phyloP scores from a whole-genome alignment of 257 asterid genomes.

The Capsicum rhomboideum region DNA sequence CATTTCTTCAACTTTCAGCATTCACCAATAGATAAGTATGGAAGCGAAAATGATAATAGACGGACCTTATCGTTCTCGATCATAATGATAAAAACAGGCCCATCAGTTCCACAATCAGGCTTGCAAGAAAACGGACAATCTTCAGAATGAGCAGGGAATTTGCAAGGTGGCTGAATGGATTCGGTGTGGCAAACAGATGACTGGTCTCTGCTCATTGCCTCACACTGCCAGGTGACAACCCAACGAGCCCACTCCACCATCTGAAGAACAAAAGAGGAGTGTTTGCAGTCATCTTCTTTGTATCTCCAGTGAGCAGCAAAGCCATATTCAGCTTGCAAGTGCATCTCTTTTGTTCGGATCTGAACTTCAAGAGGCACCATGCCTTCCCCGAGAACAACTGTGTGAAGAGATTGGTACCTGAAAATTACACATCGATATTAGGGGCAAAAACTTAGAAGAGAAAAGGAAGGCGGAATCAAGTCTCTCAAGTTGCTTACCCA shows the following conservation, averaged over 20 bases:
- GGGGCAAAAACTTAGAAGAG: not conserved
- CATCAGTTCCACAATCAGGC: conserved; percentile 59
- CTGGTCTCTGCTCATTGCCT: conserved; percentile 57
- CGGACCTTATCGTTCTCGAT: conserved; percentile 90
- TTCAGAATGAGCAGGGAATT: conserved; percentile 70
- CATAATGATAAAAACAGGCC: conserved; percentile 73
- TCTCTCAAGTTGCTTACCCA: conserved; percentile 43
- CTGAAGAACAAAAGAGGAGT: conserved; percentile 74
- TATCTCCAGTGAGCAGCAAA: conserved; percentile 98
- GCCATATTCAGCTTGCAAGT: conserved; percentile 97
- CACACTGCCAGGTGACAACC: conserved; percentile 95
- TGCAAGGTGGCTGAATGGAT: conserved; percentile 59
- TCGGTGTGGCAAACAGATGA: conserved; percentile 39
- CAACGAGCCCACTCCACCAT: conserved; percentile 99
- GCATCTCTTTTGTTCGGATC: conserved; percentile 95
- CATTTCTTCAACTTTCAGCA: not conserved
- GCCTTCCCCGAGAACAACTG: conserved; percentile 68
- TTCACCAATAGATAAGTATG: not conserved
- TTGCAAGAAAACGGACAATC: conserved; percentile 77
- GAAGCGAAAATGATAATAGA: not conserved
- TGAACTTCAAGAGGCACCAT: conserved; percentile 90
- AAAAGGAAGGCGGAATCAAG: not conserved
- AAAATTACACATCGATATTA: conserved; percentile 5
- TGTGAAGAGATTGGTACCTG: conserved; percentile 90
- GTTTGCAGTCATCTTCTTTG: conserved; percentile 82